Evolutionary conservation across 805 yeast species (phyloP).

Genomic region (Hanseniaspora lachancei): DNA sequence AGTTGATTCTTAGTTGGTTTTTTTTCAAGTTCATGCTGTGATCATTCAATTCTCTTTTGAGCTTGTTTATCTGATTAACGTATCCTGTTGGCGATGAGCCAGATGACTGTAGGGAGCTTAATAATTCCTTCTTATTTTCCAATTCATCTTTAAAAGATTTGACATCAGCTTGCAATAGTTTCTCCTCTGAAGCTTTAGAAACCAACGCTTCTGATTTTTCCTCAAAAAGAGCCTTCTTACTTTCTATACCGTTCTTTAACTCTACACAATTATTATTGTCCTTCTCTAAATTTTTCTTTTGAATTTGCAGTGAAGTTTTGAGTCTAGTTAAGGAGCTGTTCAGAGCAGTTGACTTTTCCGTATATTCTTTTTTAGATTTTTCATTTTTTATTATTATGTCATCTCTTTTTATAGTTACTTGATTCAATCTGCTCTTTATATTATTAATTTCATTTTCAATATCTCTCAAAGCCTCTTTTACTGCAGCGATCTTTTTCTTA

Average conservation of each 20-base stretch:
- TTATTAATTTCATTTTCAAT: constrained; percentile 44
- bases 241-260: constrained; percentile 27
- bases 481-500: constrained; percentile 31
- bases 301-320: constrained; percentile 48
- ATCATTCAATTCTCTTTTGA: constrained; percentile 42
- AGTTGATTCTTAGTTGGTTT: constrained; percentile 43
- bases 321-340: constrained; percentile 56
- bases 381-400: constrained; percentile 44
- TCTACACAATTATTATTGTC: constrained; percentile 31
- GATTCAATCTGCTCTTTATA: constrained; percentile 42
- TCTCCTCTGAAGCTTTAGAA: constrained; percentile 36
- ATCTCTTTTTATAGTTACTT: constrained; percentile 40
- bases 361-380: constrained; percentile 46
- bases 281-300: constrained; percentile 44
- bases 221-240: constrained; percentile 26
- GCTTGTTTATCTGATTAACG: constrained; percentile 52
- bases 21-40: constrained; percentile 46
- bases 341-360: constrained; percentile 40
- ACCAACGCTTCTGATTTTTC: constrained; percentile 28
- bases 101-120: constrained; percentile 75
- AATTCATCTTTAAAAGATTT: constrained; percentile 35
- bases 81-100: constrained; percentile 80
- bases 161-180: constrained; percentile 29
- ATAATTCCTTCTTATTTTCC: constrained; percentile 57
- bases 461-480: constrained; percentile 32